phyloP scores from a whole-genome alignment of 1,284 basidiomycete genomes.

The Trametes polyzona region DNA sequence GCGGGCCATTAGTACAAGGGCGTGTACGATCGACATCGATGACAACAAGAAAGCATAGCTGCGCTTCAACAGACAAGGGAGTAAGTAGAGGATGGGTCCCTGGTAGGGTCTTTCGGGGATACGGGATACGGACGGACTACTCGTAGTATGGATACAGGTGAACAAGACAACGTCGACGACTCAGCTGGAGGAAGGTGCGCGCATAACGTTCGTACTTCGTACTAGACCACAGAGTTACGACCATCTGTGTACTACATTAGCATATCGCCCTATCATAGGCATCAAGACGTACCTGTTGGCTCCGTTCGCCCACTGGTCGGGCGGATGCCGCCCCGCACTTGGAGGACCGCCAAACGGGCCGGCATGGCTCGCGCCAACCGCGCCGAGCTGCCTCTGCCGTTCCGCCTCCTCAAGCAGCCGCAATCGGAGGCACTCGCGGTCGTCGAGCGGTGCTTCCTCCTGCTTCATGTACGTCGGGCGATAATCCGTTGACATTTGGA shows the following conservation, averaged over 20 bases:
- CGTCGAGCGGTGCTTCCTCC: slow-evolving; percentile 12
- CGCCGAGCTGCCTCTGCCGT: slow-evolving; percentile 5
- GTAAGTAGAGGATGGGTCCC: no score
- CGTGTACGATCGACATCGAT: slow-evolving; percentile 2
- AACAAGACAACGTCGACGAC: not conserved
- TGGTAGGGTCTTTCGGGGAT: not conserved
- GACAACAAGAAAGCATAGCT: slow-evolving; percentile 1
- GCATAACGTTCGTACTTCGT: not conserved
- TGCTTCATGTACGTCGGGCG: slow-evolving; percentile 15
- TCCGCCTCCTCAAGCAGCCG: slow-evolving; percentile 23
- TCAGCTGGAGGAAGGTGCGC: not conserved
- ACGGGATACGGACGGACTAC: not conserved
- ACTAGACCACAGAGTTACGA: no score
- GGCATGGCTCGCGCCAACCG: not conserved
- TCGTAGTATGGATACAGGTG: not conserved
- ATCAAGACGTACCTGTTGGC: slow-evolving; percentile 10
- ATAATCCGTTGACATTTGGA: slow-evolving; percentile 8
- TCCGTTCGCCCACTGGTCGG: slow-evolving; percentile 16
- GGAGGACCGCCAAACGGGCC: slow-evolving; percentile 8
- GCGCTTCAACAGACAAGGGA: not conserved
- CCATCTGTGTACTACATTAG: slow-evolving; percentile 2
- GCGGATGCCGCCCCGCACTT: slow-evolving; percentile 3
- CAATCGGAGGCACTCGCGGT: slow-evolving; percentile 22
- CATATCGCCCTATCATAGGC: not conserved
- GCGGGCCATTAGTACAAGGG: not conserved